Base-by-base conservation (phyloP, 2,329 filamentous ascomycete species). In the Ophiostoma angusticollis region DNA sequence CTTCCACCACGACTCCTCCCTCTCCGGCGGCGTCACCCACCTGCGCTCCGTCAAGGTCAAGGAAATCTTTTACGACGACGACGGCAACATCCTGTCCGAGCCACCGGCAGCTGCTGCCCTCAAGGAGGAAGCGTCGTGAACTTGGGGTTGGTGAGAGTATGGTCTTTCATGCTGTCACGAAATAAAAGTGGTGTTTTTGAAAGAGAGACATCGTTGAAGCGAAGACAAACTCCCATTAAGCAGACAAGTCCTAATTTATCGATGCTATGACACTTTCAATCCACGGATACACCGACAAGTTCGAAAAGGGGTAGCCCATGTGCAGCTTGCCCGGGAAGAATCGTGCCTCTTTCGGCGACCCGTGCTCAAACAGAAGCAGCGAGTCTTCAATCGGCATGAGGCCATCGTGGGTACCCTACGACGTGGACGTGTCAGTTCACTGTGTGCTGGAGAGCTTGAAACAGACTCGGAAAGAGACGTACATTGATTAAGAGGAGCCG, bases 1-100 rank as follows among this genome's bases (percentile, higher is more conserved):
- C 41, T 86, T 86, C 55, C 76, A 85, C 54, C 82, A 86, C 53
- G 82, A 86, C 59, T 75, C 75, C 43, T 72, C 74, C 53, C 55
- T 84, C 40, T 81, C 76, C 39, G 65, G 67, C 13, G 80, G 80
- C 0, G 72, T 81, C 37, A 74, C 79, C 51, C 81, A 87, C 55
- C 53, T 87, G 58, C 62, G 82, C 43, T 77, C 70, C 47, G 80
- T 85, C 28, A 84, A 85, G 67, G 73, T 80, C 43, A 70, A 72
- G 60, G 81, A 86, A 66, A 75, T 86, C 44, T 74, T 78, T 29
- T 84, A 85, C 55, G 74, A 83, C 54, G 63, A 61, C 8, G 65
- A 76, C 27, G 81, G 78, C 0, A 72, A 65, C 51, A 81, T 84
- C 43, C 56, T 63, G 21, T 59, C 60, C 9, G 58, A 59, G 46